Evolutionary conservation across 805 yeast species (phyloP).

Genomic region (Metschnikowia peoriensis): DNA sequence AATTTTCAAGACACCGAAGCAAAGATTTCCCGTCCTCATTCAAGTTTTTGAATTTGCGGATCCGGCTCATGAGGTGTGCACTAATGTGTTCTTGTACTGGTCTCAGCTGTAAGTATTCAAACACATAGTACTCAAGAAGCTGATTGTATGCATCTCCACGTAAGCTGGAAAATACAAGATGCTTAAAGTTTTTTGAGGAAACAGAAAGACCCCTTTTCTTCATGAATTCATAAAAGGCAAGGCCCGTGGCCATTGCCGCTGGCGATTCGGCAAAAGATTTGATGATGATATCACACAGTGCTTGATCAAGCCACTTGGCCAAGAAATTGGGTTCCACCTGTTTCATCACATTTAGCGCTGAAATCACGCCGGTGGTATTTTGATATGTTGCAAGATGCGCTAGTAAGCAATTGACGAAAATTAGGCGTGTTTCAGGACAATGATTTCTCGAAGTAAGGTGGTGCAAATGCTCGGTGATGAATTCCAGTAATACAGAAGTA

Average conservation of each 20-base stretch:
- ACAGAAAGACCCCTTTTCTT: slow-evolving; percentile 6
- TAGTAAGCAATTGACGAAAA: slow-evolving; percentile 36
- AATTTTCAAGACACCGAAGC: slow-evolving; percentile 4
- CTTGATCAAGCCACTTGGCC: slow-evolving; percentile 26
- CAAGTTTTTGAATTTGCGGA: slow-evolving; percentile 1
- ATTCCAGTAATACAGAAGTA: slow-evolving; percentile 21
- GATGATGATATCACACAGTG: slow-evolving; percentile 31
- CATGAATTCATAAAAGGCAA: slow-evolving; percentile 23
- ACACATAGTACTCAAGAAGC: slow-evolving; percentile 13
- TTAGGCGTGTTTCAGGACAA: slow-evolving; percentile 13
- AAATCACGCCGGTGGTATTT: slow-evolving; percentile 31
- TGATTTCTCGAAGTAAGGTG: slow-evolving; percentile 16
- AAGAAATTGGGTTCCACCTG: slow-evolving; percentile 16
- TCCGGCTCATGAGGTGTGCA: slow-evolving; percentile 3
- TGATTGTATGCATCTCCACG: slow-evolving; percentile 7
- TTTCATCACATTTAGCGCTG: slow-evolving; percentile 9
- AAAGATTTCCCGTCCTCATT: slow-evolving; percentile 6
- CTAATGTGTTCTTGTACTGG: slow-evolving; percentile 5
- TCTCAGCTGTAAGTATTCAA: slow-evolving; percentile 5
- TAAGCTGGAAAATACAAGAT: slow-evolving; percentile 21
- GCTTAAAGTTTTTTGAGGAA: slow-evolving; percentile 19
- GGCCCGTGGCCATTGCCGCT: slow-evolving; percentile 28
- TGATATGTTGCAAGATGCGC: slow-evolving; percentile 35
- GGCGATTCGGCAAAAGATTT: slow-evolving; percentile 27
- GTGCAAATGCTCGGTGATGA: slow-evolving; percentile 24